Evolutionary conservation across 1,284 basidiomycete genomes (phyloP).

Genomic region (Wallemia ichthyophaga): DNA sequence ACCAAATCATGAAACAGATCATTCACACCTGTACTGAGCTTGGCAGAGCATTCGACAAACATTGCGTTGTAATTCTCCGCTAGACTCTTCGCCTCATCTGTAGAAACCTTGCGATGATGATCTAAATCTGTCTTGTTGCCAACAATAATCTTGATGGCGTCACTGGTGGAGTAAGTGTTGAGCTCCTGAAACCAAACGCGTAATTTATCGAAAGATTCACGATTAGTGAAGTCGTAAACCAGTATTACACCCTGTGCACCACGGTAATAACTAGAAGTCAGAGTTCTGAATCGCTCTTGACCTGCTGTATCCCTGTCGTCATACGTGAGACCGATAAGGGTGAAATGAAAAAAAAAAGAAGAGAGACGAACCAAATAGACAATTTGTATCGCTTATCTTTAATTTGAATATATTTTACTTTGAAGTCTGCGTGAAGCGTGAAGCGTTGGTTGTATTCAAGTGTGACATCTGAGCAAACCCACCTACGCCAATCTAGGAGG

Average conservation of each 20-base stretch:
- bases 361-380: slow-evolving; percentile 19
- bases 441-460: not conserved
- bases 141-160: slow-evolving; percentile 82
- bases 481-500: not conserved
- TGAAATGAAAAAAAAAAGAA: not conserved
- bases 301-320: slow-evolving; percentile 48
- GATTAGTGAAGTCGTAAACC: slow-evolving; percentile 75
- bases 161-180: slow-evolving; percentile 60
- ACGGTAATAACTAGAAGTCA: slow-evolving; percentile 70
- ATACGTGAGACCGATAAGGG: not conserved
- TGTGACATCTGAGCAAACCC: too few species aligned
- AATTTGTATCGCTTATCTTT: slow-evolving; percentile 23
- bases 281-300: slow-evolving; percentile 66
- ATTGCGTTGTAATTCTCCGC: slow-evolving; percentile 49
- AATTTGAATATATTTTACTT: slow-evolving; percentile 20
- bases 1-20: slow-evolving; percentile 58
- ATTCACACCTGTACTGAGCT: slow-evolving; percentile 48
- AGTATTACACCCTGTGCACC: slow-evolving; percentile 83
- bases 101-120: slow-evolving; percentile 39
- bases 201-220: slow-evolving; percentile 70
- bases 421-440: slow-evolving; percentile 17
- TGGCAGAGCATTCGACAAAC: slow-evolving; percentile 66
- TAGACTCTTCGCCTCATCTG: slow-evolving; percentile 46
- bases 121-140: slow-evolving; percentile 55
- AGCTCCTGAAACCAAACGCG: slow-evolving; percentile 81